Evolutionary conservation across 2,329 filamentous ascomycete genomes (phyloP).

Genomic region (Lojkania enalia): DNA sequence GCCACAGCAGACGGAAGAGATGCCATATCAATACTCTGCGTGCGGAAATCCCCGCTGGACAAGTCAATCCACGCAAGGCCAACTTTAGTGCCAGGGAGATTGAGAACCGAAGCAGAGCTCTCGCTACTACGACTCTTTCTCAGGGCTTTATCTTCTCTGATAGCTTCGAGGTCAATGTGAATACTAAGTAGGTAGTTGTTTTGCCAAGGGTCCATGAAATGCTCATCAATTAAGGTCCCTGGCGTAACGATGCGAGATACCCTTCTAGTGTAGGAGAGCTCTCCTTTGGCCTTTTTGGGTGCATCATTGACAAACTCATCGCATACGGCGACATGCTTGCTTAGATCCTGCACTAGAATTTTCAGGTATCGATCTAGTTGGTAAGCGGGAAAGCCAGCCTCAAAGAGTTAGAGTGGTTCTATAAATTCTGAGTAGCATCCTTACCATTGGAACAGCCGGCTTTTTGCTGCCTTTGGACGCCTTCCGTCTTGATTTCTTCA

Average conservation of each 20-base stretch:
- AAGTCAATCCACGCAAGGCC: conserved; percentile 94
- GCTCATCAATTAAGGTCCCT: conserved; percentile 94
- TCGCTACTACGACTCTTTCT: conserved; percentile 33
- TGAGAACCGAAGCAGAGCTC: conserved; percentile 37
- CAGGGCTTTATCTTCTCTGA: conserved; percentile 26
- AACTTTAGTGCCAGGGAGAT: conserved; percentile 53
- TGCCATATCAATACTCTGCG: conserved; percentile 71
- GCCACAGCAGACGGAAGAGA: conserved; percentile 80
- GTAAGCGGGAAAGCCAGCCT: conserved; percentile 91
- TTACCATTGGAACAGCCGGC: conserved; percentile 77
- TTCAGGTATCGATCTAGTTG: conserved; percentile 94
- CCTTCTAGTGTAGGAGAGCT: conserved; percentile 79
- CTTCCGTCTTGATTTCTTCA: conserved; percentile 83
- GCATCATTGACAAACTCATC: conserved; percentile 84
- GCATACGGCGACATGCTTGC: conserved; percentile 88
- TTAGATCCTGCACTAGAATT: conserved; percentile 85
- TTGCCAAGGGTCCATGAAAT: conserved; percentile 90
- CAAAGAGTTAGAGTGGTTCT: conserved; percentile 17
- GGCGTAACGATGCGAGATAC: conserved; percentile 90
- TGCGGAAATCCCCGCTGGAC: conserved; percentile 92
- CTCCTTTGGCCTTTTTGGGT: conserved; percentile 72
- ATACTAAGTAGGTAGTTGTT: conserved; percentile 92
- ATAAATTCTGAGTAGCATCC: conserved; percentile 11
- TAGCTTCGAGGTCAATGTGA: conserved; percentile 56
- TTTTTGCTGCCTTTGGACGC: conserved; percentile 60